Percentiles rank a stretch among this genome's conserved stretches.
Conservation (phyloP, 1,139 yeast genomes). For the Yarrowia galli region DNA sequence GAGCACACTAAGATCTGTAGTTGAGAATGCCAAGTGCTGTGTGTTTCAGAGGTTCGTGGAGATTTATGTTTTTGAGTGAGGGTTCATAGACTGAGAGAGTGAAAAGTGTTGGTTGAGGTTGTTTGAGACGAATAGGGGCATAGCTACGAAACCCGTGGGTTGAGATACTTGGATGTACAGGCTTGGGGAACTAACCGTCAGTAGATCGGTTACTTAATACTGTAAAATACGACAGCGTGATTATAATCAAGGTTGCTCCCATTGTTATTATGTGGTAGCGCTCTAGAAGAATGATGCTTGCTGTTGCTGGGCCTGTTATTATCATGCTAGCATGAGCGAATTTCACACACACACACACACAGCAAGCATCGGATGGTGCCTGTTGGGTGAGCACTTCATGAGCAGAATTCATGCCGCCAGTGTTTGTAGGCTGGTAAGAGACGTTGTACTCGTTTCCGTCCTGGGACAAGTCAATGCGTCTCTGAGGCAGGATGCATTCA, state of each 20-base stretch:
- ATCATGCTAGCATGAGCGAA: not conserved
- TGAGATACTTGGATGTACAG: too few relatives aligned
- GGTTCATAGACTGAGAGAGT: not conserved
- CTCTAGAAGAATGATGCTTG: not conserved
- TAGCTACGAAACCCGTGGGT: not conserved
- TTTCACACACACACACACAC: not conserved
- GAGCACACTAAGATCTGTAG: not conserved
- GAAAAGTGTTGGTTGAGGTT: not conserved
- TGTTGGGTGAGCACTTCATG: slow-evolving; percentile 13
- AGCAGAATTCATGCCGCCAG: not conserved
- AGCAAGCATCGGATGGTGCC: not conserved
- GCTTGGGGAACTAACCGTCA: not conserved
- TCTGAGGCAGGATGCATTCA: not conserved
- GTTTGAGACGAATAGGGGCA: not conserved
- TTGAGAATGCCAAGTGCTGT: slow-evolving; percentile 22
- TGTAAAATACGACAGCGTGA: slow-evolving; percentile 3
- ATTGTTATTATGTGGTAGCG: not conserved
- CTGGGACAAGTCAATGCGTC: not conserved
- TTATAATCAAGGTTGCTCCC: not conserved
- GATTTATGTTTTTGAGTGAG: not conserved
- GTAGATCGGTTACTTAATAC: not conserved
- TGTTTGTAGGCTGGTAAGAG: not conserved
- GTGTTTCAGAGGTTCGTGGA: slow-evolving; percentile 20
- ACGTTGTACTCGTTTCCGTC: not conserved
- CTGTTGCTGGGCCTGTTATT: not conserved